phyloP scores from a whole-genome alignment of 2,329 filamentous ascomycete species.

The Aureobasidium uvarum region DNA sequence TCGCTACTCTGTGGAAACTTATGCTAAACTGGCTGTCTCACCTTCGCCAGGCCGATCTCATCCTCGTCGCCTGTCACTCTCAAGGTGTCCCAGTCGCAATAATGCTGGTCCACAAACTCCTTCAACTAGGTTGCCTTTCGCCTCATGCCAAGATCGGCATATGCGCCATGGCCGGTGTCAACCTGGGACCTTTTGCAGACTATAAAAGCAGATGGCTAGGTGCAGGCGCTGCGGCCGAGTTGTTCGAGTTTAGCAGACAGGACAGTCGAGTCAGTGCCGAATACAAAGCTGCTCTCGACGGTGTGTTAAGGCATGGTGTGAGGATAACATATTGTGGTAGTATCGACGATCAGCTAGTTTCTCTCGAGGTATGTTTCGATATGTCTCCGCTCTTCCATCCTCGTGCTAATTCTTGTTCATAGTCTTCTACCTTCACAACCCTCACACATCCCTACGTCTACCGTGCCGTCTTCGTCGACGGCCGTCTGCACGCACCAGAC shows the following conservation, averaged over 20 bases:
- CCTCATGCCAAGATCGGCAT: conserved; percentile 71
- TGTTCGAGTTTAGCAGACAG: conserved; percentile 88
- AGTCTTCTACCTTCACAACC: conserved; percentile 82
- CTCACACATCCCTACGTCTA: conserved; percentile 90
- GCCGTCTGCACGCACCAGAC: conserved; percentile 84
- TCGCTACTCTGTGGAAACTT: conserved; percentile 91
- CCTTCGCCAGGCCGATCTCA: conserved; percentile 81
- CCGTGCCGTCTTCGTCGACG: conserved; percentile 93
- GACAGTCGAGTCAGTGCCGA: conserved; percentile 78
- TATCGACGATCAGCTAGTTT: conserved; percentile 95
- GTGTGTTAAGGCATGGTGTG: conserved; percentile 73
- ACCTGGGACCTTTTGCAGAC: conserved; percentile 86
- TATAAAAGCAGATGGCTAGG: conserved; percentile 88
- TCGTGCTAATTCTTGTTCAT: background rate
- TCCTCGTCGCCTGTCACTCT: conserved; percentile 89
- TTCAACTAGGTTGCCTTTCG: conserved; percentile 81
- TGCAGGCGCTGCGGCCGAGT: conserved; percentile 76
- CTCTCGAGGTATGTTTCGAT: conserved; percentile 65
- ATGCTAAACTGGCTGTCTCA: conserved; percentile 93
- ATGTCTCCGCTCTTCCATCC: too few species aligned
- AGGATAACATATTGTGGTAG: conserved; percentile 86
- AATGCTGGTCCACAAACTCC: conserved; percentile 89
- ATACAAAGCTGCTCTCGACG: conserved; percentile 72
- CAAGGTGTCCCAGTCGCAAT: conserved; percentile 93
- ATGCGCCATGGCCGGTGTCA: conserved; percentile 88